Evolutionary conservation across 495 filamentous ascomycete genomes (phyloP), one percentile per base, ranked within the genome.

Genomic region (Penicillium fimorum): DNA sequence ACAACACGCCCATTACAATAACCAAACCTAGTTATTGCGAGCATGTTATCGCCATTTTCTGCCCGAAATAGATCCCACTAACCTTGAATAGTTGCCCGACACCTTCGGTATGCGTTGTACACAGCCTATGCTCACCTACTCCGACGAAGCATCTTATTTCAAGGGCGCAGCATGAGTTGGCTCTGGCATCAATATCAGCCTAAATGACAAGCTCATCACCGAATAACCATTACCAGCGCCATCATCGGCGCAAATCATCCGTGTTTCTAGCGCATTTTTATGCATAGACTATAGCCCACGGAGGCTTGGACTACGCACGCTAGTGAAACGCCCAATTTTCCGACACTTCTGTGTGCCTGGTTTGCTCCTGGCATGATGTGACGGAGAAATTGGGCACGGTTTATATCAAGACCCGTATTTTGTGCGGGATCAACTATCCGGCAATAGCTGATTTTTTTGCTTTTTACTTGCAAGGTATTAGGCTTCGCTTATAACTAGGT

Each of bases 31-130:
- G 35, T 25, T 18, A 53, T 24, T 25, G 13, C 6, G 27, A 18
- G 25, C 40, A n/a, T 12, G n/a, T 18, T 38, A 47, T 54, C 43
- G 52, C 29, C 30, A 47, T 40, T 18, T 54, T 13, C 11, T 33
- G 15, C 33, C 52, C 18, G 15, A 29, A 29, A 38, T 38, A 22
- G 8, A 52, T 1, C 3, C 17, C 13, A 1, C 24, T 46, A 38
- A 9, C 9, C 22, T 29, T 15, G 11, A 46, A 24, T 27, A 41
- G 41, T 17, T 29, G 20, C n/a, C 15, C 27, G 32, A 15, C 25
- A 40, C 38, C 24, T 50, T 25, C 6, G 24, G 2, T 46, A 15
- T 29, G 24, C 43, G 13, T 9, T 29, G 13, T 3, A 17, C 13
- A 2, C 43, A 46, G 22, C 13, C 6, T 35, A 17, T 18, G 10